These are phyloP conservation scores for Xylaria intraflava DNA, from an alignment of 495 filamentous ascomycete genomes.

Conservation along the genomic window DNA sequence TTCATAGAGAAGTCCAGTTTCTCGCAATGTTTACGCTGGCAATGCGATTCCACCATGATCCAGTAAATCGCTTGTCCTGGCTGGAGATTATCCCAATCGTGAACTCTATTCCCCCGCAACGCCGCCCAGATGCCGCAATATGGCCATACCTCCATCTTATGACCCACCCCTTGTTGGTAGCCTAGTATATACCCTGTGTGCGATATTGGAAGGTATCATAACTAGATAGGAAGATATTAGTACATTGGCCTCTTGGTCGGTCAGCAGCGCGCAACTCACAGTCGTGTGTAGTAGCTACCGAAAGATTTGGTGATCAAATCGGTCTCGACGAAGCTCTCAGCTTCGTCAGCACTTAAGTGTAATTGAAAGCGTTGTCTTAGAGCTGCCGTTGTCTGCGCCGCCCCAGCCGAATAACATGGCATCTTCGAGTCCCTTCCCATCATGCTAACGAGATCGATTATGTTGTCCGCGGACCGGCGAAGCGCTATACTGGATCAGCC, in stretches of 20 bases:
- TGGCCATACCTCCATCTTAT: slow-evolving; percentile 18
- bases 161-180: slow-evolving; percentile 8
- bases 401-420: slow-evolving; percentile 65
- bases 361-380: slow-evolving; percentile 63
- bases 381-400: slow-evolving; percentile 52
- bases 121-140: slow-evolving; percentile 31
- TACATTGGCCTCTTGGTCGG: not conserved
- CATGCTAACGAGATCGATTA: slow-evolving; percentile 66
- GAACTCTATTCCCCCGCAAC: slow-evolving; percentile 27
- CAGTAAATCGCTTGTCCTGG: slow-evolving; percentile 20
- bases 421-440: slow-evolving; percentile 72
- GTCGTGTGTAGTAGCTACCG: slow-evolving; percentile 71
- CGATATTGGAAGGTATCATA: slow-evolving; percentile 78
- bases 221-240: slow-evolving; percentile 34
- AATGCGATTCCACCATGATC: slow-evolving; percentile 9
- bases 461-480: slow-evolving; percentile 61
- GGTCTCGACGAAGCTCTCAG: slow-evolving; percentile 64
- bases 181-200: slow-evolving; percentile 69
- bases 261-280: slow-evolving; percentile 44
- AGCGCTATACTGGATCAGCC: slow-evolving; percentile 41
- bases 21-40: slow-evolving; percentile 14
- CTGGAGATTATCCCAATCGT: slow-evolving; percentile 22
- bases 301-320: slow-evolving; percentile 63
- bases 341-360: slow-evolving; percentile 66
- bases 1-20: not conserved